Evolutionary conservation across 345 rosid genomes (phyloP).

Genomic region (Dimocarpus longan): DNA sequence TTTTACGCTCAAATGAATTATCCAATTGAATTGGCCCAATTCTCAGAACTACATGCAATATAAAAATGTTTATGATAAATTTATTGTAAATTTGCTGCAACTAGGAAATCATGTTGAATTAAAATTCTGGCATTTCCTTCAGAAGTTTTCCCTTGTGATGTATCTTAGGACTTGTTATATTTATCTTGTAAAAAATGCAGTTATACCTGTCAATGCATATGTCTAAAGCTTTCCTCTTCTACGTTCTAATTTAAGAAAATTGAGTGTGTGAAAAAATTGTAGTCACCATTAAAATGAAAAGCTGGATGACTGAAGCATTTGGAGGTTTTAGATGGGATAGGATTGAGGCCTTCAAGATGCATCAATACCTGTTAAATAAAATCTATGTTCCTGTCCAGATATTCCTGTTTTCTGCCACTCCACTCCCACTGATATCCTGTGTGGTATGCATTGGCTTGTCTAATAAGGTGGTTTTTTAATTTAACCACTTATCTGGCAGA

Average conservation of each 20-base stretch:
- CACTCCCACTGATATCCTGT: neutral
- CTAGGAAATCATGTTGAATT: constrained; percentile 1
- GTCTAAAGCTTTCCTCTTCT: neutral
- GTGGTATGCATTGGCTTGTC: neutral
- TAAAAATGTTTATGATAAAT: neutral
- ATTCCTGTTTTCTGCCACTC: neutral
- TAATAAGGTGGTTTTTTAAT: neutral
- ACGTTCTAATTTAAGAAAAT: neutral
- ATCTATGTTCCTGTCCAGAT: neutral
- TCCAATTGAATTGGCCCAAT: neutral
- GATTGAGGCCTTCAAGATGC: neutral
- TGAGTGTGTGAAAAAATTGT: neutral
- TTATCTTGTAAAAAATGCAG: neutral
- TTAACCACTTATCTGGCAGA: neutral
- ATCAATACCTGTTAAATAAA: neutral
- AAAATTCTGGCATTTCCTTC: neutral
- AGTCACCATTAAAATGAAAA: neutral
- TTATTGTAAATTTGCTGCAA: neutral
- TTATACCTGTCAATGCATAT: neutral
- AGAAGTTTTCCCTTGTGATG: neutral
- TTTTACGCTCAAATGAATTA: neutral
- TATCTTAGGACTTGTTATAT: constrained; percentile 1
- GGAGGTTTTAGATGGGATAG: neutral
- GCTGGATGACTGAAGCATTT: neutral
- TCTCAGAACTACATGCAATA: neutral